phyloP scores from a whole-genome alignment of 495 filamentous ascomycete species.

The Penicillium egyptiacum region DNA sequence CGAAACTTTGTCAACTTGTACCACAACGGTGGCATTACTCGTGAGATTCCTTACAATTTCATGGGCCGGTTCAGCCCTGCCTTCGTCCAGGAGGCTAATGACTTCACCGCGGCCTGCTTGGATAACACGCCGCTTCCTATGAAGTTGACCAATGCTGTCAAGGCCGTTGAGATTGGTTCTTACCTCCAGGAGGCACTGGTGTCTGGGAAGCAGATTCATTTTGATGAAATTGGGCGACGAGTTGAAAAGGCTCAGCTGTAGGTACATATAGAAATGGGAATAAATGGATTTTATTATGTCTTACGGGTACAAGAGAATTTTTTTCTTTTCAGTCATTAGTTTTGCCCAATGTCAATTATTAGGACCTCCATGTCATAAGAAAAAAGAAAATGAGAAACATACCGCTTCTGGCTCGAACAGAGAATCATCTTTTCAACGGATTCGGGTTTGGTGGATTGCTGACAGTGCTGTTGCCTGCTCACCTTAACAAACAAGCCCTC shows the following conservation, averaged over 20 bases:
- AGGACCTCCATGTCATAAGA: no score
- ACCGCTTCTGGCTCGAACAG: no score
- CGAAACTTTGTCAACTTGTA: constrained; percentile 51
- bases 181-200: constrained; percentile 57
- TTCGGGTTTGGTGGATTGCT: no score
- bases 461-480: no score
- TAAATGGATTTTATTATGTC: background rate
- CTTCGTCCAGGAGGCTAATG: constrained; percentile 57
- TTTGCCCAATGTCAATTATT: no score
- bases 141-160: constrained; percentile 52
- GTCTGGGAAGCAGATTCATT: constrained; percentile 56
- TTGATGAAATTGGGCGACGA: constrained; percentile 49
- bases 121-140: constrained; percentile 54
- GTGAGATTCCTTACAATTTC: constrained; percentile 54
- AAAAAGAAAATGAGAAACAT: no score
- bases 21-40: constrained; percentile 44
- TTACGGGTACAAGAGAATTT: background rate
- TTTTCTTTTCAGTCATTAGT: no score
- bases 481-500: no score
- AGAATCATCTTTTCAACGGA: no score
- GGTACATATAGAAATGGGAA: background rate
- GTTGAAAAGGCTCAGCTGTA: constrained; percentile 33
- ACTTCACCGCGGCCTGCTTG: constrained; percentile 54
- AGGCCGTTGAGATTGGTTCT: constrained; percentile 57
- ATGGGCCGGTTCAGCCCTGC: constrained; percentile 56